Percentiles rank a stretch among this genome's conserved stretches.
Evolutionary conservation across 2,329 filamentous ascomycete species (phyloP).

Genomic region (Hypoxylon sp.): DNA sequence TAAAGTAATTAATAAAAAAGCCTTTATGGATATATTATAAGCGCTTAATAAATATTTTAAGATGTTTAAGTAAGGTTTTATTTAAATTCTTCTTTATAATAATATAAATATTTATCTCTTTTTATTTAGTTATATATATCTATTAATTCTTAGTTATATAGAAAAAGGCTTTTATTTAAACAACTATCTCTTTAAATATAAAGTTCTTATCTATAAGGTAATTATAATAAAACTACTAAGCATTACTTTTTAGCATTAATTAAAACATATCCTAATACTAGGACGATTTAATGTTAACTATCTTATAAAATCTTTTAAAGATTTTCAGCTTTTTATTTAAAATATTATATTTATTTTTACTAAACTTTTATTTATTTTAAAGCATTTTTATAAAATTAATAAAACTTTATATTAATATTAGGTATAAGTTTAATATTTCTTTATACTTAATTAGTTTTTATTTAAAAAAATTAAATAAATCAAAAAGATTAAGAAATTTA

Average conservation of each 20-base stretch:
- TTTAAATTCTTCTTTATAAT: not conserved
- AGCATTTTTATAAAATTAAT: not conserved
- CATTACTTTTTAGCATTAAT: conserved; percentile 3
- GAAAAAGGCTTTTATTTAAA: not conserved
- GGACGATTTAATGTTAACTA: not conserved
- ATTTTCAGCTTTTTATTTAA: conserved; percentile 14
- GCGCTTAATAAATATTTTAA: conserved; percentile 4
- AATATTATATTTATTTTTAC: not conserved
- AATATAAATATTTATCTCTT: not conserved
- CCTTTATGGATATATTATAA: no score
- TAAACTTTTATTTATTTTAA: not conserved
- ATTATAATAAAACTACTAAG: no score
- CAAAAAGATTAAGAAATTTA: no score
- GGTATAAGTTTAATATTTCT: not conserved
- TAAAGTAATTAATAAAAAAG: conserved; percentile 2
- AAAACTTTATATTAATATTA: not conserved
- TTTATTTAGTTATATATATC: conserved; percentile 16
- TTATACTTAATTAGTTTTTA: no score
- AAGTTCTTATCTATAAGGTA: conserved; percentile 1
- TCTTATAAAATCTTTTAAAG: conserved; percentile 3
- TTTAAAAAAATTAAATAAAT: no score
- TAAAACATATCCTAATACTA: not conserved
- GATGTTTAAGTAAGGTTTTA: not conserved
- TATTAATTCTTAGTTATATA: conserved; percentile 18
- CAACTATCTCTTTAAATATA: conserved; percentile 6